phyloP scores from a whole-genome alignment of 257 asterid genomes.

The Solanum microdontum region DNA sequence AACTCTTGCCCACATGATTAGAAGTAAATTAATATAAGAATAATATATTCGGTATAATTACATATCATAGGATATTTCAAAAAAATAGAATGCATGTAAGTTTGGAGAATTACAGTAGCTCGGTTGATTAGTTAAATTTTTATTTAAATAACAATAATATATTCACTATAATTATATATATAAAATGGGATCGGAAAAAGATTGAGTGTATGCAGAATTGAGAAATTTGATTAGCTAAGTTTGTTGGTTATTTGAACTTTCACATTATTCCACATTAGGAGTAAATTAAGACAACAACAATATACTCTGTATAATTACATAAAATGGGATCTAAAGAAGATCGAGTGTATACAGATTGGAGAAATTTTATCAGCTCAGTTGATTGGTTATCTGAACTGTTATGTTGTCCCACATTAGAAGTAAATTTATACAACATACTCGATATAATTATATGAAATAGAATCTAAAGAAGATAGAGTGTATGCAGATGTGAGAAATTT shows the following conservation, averaged over 20 bases:
- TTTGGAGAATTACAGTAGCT: fast-evolving
- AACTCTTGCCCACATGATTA: neutral
- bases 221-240: neutral
- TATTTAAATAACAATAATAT: too few relatives aligned
- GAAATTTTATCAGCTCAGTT: neutral
- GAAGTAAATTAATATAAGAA: neutral
- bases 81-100: neutral
- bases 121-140: too few relatives aligned
- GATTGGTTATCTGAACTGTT: neutral
- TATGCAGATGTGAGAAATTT: too few relatives aligned
- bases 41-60: too few relatives aligned
- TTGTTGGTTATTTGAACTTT: neutral
- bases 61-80: too few relatives aligned
- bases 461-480: too few relatives aligned
- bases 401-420: too few relatives aligned
- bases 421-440: too few relatives aligned
- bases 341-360: neutral
- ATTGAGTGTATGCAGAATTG: neutral
- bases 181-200: neutral
- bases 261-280: neutral
- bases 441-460: too few relatives aligned
- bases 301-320: neutral
- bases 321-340: neutral
- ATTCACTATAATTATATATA: neutral
- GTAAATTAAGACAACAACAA: neutral